phyloP scores from a whole-genome alignment of 352 stramenopile genomes.

The Phytopythium sindhum region DNA sequence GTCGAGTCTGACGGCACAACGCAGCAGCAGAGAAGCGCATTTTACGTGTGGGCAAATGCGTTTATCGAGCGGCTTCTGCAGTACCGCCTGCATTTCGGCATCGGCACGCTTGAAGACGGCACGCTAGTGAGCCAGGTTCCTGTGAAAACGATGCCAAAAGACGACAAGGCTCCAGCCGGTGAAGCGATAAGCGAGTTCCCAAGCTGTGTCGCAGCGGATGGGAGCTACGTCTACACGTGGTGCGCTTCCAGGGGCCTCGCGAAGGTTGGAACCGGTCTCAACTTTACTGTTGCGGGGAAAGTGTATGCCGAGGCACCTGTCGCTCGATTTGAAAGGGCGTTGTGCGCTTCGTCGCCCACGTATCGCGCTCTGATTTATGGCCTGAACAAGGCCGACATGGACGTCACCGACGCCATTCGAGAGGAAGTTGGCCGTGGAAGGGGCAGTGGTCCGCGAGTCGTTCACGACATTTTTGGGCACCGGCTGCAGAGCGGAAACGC shows the following conservation, averaged over 20 bases:
- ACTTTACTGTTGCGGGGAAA: conserved; percentile 70
- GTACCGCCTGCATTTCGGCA: conserved; percentile 49
- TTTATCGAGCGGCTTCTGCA: conserved; percentile 45
- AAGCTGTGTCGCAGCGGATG: conserved; percentile 44
- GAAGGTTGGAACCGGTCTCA: conserved; percentile 68
- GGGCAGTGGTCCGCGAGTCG: not conserved
- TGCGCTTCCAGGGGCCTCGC: conserved; percentile 31
- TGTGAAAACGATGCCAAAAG: conserved; percentile 36
- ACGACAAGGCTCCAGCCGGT: not conserved
- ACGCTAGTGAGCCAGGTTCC: conserved; percentile 40
- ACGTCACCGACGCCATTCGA: conserved; percentile 29
- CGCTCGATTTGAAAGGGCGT: conserved; percentile 19
- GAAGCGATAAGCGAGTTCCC: conserved; percentile 12
- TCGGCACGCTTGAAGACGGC: conserved; percentile 47
- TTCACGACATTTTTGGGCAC: conserved; percentile 16
- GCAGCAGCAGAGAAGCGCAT: conserved; percentile 5
- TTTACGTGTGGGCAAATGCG: conserved; percentile 33
- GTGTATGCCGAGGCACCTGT: conserved; percentile 43
- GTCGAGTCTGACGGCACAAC: conserved; percentile 5
- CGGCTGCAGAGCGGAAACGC: not conserved
- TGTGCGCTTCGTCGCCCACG: conserved; percentile 7
- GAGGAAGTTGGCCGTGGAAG: conserved; percentile 8
- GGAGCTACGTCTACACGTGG: conserved; percentile 70
- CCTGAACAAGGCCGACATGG: conserved; percentile 22
- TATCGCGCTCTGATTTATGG: conserved; percentile 37